Evolutionary conservation across 192 early-diverging fungal genomes (phyloP).

Genomic region (Coemansia sp.): DNA sequence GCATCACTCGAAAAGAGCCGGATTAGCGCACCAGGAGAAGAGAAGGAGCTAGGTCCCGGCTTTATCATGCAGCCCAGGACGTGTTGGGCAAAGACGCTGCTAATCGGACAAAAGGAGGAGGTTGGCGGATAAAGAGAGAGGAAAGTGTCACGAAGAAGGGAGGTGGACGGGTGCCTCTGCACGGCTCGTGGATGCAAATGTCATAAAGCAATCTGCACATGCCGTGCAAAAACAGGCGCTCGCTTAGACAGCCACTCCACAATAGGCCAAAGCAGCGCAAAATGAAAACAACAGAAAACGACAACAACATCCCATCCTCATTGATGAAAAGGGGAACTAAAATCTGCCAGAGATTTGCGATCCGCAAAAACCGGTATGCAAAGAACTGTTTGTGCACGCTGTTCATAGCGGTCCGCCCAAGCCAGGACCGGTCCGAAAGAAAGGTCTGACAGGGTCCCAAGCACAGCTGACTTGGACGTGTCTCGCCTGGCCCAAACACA

Average conservation of each 20-base stretch:
- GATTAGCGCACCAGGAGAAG: slow-evolving; percentile 4
- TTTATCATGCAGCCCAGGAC: slow-evolving; percentile 19
- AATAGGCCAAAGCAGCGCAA: slow-evolving; percentile 21
- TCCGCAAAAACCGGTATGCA: slow-evolving; percentile 11
- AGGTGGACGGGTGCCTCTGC: slow-evolving; percentile 1
- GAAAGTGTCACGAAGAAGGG: slow-evolving; percentile 10
- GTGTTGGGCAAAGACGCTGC: slow-evolving; percentile 15
- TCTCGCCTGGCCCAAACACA: too few relatives aligned
- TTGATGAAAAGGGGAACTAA: slow-evolving; percentile 10
- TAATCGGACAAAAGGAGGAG: slow-evolving; percentile 18
- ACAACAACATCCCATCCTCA: slow-evolving; percentile 17
- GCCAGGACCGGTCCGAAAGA: not conserved
- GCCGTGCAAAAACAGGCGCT: not conserved
- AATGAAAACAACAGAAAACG: slow-evolving; percentile 23
- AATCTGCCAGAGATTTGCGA: slow-evolving; percentile 27
- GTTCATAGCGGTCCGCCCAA: not conserved
- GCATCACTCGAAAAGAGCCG: slow-evolving; percentile 12
- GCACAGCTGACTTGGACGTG: too few relatives aligned
- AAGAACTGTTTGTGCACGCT: not conserved
- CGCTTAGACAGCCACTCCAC: slow-evolving; percentile 20
- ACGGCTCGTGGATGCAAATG: slow-evolving; percentile 9
- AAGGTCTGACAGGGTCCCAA: too few relatives aligned
- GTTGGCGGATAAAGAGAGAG: slow-evolving; percentile 4
- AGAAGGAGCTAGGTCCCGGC: slow-evolving; percentile 10
- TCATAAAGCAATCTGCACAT: slow-evolving; percentile 9